Percentiles rank a stretch among this genome's conserved stretches.
Evolutionary conservation across 140 eudicot genomes (phyloP).

Genomic region (Ambrosia hybrid): DNA sequence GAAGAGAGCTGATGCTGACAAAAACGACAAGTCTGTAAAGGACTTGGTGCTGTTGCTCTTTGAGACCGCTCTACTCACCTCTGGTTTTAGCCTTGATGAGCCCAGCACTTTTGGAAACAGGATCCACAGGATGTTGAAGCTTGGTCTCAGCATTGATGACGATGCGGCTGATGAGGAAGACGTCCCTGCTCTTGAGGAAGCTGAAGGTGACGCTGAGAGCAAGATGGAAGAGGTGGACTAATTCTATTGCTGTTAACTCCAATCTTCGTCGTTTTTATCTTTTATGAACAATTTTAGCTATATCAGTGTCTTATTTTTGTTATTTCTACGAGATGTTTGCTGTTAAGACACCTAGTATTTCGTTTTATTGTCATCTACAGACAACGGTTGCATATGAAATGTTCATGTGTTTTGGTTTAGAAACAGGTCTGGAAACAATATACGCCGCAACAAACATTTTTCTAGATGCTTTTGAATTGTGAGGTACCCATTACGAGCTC

Average conservation of each 20-base stretch:
- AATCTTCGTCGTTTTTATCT: not conserved
- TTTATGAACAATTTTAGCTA: constrained; percentile 3
- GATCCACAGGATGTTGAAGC: constrained; percentile 91
- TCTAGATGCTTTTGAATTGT: no score
- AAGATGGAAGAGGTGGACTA: constrained; percentile 99
- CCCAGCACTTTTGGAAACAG: constrained; percentile 94
- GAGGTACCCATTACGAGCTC: no score
- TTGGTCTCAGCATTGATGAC: constrained; percentile 87
- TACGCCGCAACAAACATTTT: no score
- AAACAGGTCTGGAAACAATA: no score
- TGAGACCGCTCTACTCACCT: constrained; percentile 83
- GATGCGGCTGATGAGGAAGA: constrained; percentile 56
- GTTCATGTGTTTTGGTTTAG: not conserved
- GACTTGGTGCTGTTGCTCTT: constrained; percentile 78
- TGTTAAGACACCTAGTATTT: not conserved
- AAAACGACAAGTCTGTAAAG: constrained; percentile 89
- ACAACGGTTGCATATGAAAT: no score
- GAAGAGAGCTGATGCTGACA: constrained; percentile 93
- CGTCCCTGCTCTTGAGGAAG: constrained; percentile 79
- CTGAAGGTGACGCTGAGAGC: constrained; percentile 70
- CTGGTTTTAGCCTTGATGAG: constrained; percentile 92
- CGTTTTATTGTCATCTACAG: no score
- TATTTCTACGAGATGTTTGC: not conserved
- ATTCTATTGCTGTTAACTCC: not conserved
- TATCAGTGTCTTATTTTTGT: constrained; percentile 5